phyloP scores from a whole-genome alignment of 2,329 filamentous ascomycete genomes.

The Curvularia sp. region DNA sequence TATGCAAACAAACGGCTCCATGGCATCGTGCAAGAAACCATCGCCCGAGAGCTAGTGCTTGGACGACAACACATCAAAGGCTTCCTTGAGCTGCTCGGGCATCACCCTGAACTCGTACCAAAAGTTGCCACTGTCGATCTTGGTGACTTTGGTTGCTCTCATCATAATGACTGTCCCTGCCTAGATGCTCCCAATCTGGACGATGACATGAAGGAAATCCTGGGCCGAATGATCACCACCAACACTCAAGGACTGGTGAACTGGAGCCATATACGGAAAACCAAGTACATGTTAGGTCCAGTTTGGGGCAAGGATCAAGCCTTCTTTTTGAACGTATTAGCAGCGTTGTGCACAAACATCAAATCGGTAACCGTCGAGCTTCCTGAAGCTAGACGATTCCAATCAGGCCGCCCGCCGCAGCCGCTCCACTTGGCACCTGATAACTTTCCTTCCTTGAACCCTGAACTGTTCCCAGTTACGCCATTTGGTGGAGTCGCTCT shows the following conservation, averaged over 20 bases:
- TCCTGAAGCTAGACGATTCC: constrained; percentile 9
- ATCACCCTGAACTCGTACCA: constrained; percentile 13
- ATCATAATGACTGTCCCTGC: constrained; percentile 7
- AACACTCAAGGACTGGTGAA: background rate
- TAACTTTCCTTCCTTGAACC: constrained; percentile 5
- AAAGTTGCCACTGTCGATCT: constrained; percentile 24
- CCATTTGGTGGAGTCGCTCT: constrained; percentile 19
- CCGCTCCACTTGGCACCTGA: background rate
- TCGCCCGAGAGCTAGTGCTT: constrained; percentile 19
- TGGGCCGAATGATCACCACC: constrained; percentile 9
- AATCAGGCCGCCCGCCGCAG: constrained; percentile 1
- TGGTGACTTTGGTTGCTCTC: constrained; percentile 18
- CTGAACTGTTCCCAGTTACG: constrained; percentile 4
- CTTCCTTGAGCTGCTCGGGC: constrained; percentile 18
- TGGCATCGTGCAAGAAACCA: constrained; percentile 22
- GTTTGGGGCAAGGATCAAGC: constrained; percentile 14
- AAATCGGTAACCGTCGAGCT: constrained; percentile 21
- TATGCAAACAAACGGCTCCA: constrained; percentile 20
- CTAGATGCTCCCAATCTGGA: background rate
- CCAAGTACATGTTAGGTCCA: background rate
- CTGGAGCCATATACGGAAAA: constrained; percentile 9
- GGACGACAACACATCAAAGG: constrained; percentile 18
- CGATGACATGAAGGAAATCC: background rate
- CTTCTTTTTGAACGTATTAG: constrained; percentile 22
- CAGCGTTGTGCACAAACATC: constrained; percentile 22